Base-by-base conservation (phyloP, 2,329 filamentous ascomycete species). In the Trichophyton equinum region DNA sequence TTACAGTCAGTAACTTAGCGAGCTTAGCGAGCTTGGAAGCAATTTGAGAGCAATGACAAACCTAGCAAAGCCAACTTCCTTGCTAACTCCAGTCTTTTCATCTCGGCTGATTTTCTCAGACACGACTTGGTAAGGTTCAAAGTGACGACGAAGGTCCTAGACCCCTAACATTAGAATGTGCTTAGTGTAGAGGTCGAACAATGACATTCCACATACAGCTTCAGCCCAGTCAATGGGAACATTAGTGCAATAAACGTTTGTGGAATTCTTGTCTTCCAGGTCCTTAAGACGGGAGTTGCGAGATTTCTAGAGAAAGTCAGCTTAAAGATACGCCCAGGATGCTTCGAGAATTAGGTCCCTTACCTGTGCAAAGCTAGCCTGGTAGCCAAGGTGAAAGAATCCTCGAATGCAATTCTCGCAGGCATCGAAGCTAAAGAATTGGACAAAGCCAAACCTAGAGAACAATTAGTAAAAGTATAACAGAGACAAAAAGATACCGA, bases 211-310 rank as follows among this genome's bases (percentile, higher is more conserved):
- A 78, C 86, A 72, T 75, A 92, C 91, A 68, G 89, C 85, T 78
- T 99, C 95, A 59, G 89, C 95, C 81, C 95, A 85, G 64, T 86
- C 84, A 75, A 92, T 91, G 40, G 94, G 94, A 51, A 99, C 82
- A 75, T 97, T 99, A 30, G 95, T 99, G 64, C 97, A 91, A 75
- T 99, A 99, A 65, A 99, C 83, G 72, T 99, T 99, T 65, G 94
- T 97, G 55, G 95, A 97, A 47, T 76, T 71, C 59, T 88, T 88
- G 70, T 99, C 92, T 61, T 91, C 88, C 70, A 97, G 89, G 53
- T 94, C 92, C 81, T 99, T 97, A 68, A 99, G 87, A 68, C 95
- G 91, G 67, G 91, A 91, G 75, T 99, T 99, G 78, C 97, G 96
- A 20, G 92, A 97, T 79, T 97, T 94, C 88, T 95, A 62, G n/a